Percentiles rank a stretch among this genome's conserved stretches.
Conservation (phyloP, 441 rosid genomes). For the Eutrema salsugineum region DNA sequence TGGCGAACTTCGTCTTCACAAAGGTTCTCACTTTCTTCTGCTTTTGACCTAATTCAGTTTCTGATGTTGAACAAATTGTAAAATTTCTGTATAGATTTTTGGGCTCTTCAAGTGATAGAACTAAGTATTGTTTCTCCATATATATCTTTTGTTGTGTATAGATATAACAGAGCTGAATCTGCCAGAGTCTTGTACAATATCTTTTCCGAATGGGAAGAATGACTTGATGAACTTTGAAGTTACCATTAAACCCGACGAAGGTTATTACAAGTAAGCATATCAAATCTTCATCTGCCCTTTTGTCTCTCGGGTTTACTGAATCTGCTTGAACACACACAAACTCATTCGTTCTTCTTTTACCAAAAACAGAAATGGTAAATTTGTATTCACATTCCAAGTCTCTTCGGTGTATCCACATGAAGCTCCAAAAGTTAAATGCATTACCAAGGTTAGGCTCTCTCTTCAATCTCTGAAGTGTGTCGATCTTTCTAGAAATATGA, state of each 20-base stretch:
- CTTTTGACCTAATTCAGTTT: neutral
- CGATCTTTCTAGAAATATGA: neutral
- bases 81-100: neutral
- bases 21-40: slow-evolving; percentile 38
- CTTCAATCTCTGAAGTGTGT: slow-evolving; percentile 24
- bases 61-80: neutral
- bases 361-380: slow-evolving; percentile 55
- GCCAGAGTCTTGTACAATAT: slow-evolving; percentile 57
- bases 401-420: slow-evolving; percentile 87
- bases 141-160: slow-evolving; percentile 27
- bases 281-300: neutral
- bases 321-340: neutral
- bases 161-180: slow-evolving; percentile 89
- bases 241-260: slow-evolving; percentile 78
- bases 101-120: neutral
- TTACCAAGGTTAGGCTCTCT: slow-evolving; percentile 81
- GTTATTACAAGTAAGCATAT: slow-evolving; percentile 58
- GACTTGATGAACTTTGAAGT: slow-evolving; percentile 85
- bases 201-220: slow-evolving; percentile 77
- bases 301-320: neutral
- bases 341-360: neutral
- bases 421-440: slow-evolving; percentile 96
- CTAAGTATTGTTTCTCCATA: neutral
- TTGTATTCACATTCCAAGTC: slow-evolving; percentile 75
- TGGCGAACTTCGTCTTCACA: slow-evolving; percentile 87